These are phyloP conservation scores for Pleurotus tuoliensis DNA, from an alignment of 768 basidiomycete genomes.

Conservation along the genomic window DNA sequence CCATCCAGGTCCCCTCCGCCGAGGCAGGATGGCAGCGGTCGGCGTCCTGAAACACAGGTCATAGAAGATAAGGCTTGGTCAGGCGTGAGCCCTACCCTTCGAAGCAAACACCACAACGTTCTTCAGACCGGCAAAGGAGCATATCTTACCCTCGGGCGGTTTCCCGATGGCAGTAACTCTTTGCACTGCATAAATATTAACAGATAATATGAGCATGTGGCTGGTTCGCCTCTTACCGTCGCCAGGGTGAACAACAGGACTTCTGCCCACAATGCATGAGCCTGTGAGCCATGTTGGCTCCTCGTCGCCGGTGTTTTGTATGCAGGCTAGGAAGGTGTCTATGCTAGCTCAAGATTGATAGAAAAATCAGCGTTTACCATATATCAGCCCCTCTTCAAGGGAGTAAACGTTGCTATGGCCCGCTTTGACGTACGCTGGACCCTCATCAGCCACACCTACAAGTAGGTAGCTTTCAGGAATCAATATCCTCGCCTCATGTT, in stretches of 20 bases:
- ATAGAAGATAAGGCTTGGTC: neutral
- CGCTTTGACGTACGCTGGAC: conserved; percentile 52
- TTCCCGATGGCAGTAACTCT: conserved; percentile 68
- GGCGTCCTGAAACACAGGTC: conserved; percentile 34
- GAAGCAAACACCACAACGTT: conserved; percentile 74
- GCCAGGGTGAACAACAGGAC: conserved; percentile 73
- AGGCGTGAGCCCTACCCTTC: conserved; percentile 34
- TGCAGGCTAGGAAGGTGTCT: conserved; percentile 40
- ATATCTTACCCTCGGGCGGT: conserved; percentile 52
- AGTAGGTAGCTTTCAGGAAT: conserved; percentile 66
- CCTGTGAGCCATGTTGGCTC: conserved; percentile 58
- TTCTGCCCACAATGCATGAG: conserved; percentile 59
- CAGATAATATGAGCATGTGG: conserved; percentile 5
- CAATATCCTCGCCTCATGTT: conserved; percentile 70
- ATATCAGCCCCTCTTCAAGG: conserved; percentile 58
- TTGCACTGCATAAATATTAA: conserved; percentile 42
- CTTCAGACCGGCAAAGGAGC: conserved; percentile 55
- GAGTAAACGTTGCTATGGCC: conserved; percentile 51
- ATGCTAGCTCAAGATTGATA: neutral
- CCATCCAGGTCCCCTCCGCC: conserved; percentile 82
- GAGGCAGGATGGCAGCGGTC: conserved; percentile 65
- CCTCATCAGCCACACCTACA: conserved; percentile 83
- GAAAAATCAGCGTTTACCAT: conserved; percentile 39
- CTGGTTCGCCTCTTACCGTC: conserved; percentile 43
- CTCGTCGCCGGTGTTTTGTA: conserved; percentile 46